Percentiles rank a stretch among this genome's conserved stretches.
Conservation (phyloP, 2,329 filamentous ascomycete genomes). For the Metarhizium anisopliae region DNA sequence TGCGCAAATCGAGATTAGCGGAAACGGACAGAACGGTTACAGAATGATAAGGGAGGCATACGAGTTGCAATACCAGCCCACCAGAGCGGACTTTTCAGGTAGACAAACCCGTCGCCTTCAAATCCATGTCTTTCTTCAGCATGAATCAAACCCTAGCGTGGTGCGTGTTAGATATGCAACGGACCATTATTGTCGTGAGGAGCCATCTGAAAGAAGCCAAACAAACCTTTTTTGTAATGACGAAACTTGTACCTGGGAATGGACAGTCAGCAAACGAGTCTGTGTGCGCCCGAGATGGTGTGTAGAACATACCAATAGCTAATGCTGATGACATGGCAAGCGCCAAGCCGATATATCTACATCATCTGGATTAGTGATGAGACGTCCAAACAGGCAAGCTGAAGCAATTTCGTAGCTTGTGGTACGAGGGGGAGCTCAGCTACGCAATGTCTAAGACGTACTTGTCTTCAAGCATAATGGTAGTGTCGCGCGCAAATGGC, state of each 20-base stretch:
- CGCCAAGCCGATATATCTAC: constrained; percentile 67
- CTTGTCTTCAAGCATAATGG: constrained; percentile 30
- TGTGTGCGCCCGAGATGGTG: neutral
- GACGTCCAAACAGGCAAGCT: neutral
- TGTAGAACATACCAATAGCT: constrained; percentile 56
- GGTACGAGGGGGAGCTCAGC: neutral
- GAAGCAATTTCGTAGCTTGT: neutral
- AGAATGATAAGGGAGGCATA: constrained; percentile 33
- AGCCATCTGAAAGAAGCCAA: neutral
- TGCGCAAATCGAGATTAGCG: constrained; percentile 25
- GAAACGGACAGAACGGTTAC: neutral
- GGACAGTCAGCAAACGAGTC: constrained; percentile 11
- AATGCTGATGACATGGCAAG: constrained; percentile 67
- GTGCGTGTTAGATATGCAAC: neutral
- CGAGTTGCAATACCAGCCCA: constrained; percentile 89
- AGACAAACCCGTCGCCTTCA: constrained; percentile 91
- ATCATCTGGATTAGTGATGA: neutral
- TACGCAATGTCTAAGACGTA: constrained; percentile 14
- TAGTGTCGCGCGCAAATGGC: constrained; percentile 9
- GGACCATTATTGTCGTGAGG: neutral
- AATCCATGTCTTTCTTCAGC: constrained; percentile 89
- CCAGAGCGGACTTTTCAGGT: constrained; percentile 91
- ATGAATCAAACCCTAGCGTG: constrained; percentile 69
- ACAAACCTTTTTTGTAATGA: constrained; percentile 92
- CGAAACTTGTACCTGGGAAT: constrained; percentile 76